A percentile compares a stretch with the other conserved stretches of the same genome.
Evolutionary conservation across 1,284 basidiomycete genomes (phyloP).

Genomic region (Gymnopus androsaceus): DNA sequence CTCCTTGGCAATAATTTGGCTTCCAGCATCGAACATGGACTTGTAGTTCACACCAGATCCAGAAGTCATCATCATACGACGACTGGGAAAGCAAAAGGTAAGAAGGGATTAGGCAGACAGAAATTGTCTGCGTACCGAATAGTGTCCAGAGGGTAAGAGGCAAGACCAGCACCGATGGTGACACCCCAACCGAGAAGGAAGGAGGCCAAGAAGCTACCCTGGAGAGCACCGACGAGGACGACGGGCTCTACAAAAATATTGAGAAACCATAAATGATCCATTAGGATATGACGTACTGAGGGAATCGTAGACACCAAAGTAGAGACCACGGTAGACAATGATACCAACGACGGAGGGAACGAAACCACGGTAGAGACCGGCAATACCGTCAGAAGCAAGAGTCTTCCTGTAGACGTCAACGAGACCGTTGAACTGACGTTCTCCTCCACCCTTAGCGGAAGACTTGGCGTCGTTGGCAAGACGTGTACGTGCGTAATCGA

Average conservation of each 20-base stretch:
- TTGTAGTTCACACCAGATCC: constrained; percentile 87
- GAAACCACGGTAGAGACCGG: constrained; percentile 94
- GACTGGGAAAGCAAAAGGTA: no score
- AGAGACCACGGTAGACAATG: constrained; percentile 95
- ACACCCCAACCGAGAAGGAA: constrained; percentile 94
- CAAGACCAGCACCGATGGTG: constrained; percentile 93
- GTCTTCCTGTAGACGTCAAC: constrained; percentile 95
- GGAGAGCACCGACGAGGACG: constrained; percentile 83
- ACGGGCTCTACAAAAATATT: constrained; percentile 69
- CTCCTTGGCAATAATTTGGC: constrained; percentile 82
- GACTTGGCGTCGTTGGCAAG: constrained; percentile 97
- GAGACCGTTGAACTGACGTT: constrained; percentile 94
- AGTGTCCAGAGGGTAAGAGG: constrained; percentile 93
- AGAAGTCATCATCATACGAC: constrained; percentile 96
- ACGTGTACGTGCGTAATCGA: constrained; percentile 97
- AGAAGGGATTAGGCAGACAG: constrained; percentile 25
- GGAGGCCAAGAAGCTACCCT: constrained; percentile 90
- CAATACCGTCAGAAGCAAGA: constrained; percentile 85
- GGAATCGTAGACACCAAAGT: constrained; percentile 94
- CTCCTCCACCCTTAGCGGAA: constrained; percentile 67
- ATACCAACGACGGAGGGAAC: constrained; percentile 94
- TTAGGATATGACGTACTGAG: constrained; percentile 61
- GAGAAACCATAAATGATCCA: neutral
- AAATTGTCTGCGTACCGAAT: constrained; percentile 66
- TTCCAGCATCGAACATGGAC: constrained; percentile 84